Percentiles rank a stretch among this genome's conserved stretches.
Evolutionary conservation across 345 rosid genomes (phyloP).

Genomic region (Raphanus raphanistrum): DNA sequence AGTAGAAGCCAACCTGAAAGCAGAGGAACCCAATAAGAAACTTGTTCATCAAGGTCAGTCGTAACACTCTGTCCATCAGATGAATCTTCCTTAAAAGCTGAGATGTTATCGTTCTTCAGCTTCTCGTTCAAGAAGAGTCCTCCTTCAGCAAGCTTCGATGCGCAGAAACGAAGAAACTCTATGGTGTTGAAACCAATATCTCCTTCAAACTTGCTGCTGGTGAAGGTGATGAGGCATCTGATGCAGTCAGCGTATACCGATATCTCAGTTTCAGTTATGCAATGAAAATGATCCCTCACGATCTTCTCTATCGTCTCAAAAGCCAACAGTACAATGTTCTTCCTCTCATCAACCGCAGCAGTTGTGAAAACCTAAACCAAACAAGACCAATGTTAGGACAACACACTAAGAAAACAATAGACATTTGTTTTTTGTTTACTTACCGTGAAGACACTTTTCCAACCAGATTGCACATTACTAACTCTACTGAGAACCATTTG

Average conservation of each 20-base stretch:
- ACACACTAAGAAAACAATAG: background rate
- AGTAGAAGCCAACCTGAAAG: constrained; percentile 60
- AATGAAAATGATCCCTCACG: constrained; percentile 85
- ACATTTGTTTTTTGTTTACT: constrained; percentile 17
- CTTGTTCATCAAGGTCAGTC: constrained; percentile 66
- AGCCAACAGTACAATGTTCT: constrained; percentile 82
- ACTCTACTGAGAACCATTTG: constrained; percentile 98
- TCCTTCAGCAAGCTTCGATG: constrained; percentile 85
- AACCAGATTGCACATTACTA: constrained; percentile 89
- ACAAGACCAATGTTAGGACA: constrained; percentile 11
- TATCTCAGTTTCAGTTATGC: constrained; percentile 86
- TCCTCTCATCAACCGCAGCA: constrained; percentile 87
- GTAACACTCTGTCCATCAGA: constrained; percentile 38
- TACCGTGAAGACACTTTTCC: constrained; percentile 96
- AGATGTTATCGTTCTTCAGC: constrained; percentile 47
- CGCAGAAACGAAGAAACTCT: constrained; percentile 95
- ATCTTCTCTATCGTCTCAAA: constrained; percentile 93
- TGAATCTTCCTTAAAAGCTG: constrained; percentile 40
- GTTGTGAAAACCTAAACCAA: constrained; percentile 64
- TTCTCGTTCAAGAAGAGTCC: constrained; percentile 69
- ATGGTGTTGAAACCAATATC: constrained; percentile 96
- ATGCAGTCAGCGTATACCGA: constrained; percentile 84
- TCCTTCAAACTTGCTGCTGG: constrained; percentile 80
- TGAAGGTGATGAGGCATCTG: constrained; percentile 84
- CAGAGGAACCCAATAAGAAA: constrained; percentile 90